Evolutionary conservation across 2,329 filamentous ascomycete genomes (phyloP).

Genomic region (Fusarium heterosporum): DNA sequence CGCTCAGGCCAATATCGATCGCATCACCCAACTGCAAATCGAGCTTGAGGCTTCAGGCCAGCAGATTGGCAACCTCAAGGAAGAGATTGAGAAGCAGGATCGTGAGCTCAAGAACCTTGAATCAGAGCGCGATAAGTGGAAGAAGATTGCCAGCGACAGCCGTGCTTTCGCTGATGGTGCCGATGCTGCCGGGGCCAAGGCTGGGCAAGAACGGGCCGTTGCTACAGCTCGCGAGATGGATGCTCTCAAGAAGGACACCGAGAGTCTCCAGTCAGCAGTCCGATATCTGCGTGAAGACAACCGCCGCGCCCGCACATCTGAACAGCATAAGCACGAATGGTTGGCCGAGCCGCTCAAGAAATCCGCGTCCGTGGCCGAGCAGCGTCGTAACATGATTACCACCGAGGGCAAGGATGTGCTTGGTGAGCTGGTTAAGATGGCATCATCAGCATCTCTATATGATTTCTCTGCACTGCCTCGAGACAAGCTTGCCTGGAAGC

Average conservation of each 20-base stretch:
- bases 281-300: slow-evolving; percentile 77
- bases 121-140: slow-evolving; percentile 76
- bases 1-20: slow-evolving; percentile 79
- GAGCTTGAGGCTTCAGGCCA: slow-evolving; percentile 66
- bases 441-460: slow-evolving; percentile 66
- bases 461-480: slow-evolving; percentile 68
- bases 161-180: slow-evolving; percentile 65
- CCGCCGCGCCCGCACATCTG: slow-evolving; percentile 67
- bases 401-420: slow-evolving; percentile 74
- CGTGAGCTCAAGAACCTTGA: slow-evolving; percentile 74
- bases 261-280: slow-evolving; percentile 71
- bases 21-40: slow-evolving; percentile 73
- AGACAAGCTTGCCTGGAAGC: slow-evolving; percentile 74
- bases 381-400: slow-evolving; percentile 63
- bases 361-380: slow-evolving; percentile 58
- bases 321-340: slow-evolving; percentile 71
- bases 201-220: slow-evolving; percentile 74
- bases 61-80: slow-evolving; percentile 65
- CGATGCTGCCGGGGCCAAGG: slow-evolving; percentile 64
- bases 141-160: slow-evolving; percentile 74
- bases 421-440: slow-evolving; percentile 72
- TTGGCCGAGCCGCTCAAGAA: slow-evolving; percentile 68
- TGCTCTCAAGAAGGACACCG: slow-evolving; percentile 75
- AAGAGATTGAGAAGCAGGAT: slow-evolving; percentile 75
- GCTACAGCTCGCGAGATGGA: slow-evolving; percentile 80